These are phyloP conservation scores for Diddensiella santjacobensis DNA, from an alignment of 805 yeast species.

Conservation along the genomic window DNA sequence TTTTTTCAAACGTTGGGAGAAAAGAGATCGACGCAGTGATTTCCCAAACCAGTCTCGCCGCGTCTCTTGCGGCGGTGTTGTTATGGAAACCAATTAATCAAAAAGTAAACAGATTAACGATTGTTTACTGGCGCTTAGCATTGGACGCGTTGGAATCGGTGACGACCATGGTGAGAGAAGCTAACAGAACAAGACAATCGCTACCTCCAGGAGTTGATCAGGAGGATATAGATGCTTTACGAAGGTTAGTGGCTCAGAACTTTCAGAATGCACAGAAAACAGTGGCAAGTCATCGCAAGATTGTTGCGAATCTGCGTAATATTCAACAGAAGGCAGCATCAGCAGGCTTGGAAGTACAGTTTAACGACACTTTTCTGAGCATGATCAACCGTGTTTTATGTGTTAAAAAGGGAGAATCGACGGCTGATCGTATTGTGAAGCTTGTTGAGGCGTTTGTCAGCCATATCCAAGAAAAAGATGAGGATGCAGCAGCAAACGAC, in stretches of 20 bases:
- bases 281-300: conserved; percentile 72
- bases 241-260: conserved; percentile 43
- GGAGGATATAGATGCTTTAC: conserved; percentile 17
- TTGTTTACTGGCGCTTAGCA: no score
- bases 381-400: conserved; percentile 63
- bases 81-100: no score
- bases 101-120: no score
- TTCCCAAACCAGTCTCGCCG: no score
- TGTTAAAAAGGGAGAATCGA: conserved; percentile 61
- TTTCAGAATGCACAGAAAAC: conserved; percentile 79
- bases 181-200: neutral
- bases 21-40: no score
- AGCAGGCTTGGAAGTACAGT: conserved; percentile 52
- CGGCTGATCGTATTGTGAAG: conserved; percentile 74
- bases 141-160: no score
- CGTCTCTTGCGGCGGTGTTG: no score
- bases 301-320: conserved; percentile 54
- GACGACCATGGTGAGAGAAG: neutral
- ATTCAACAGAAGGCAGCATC: conserved; percentile 54
- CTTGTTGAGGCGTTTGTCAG: conserved; percentile 55
- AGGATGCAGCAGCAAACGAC: conserved; percentile 30
- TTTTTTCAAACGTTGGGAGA: no score
- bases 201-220: conserved; percentile 19
- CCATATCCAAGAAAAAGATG: conserved; percentile 25
- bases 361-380: conserved; percentile 56